These are phyloP conservation scores for Venturia oleaginea DNA, from an alignment of 2,329 filamentous ascomycete species.

Conservation along the genomic window DNA sequence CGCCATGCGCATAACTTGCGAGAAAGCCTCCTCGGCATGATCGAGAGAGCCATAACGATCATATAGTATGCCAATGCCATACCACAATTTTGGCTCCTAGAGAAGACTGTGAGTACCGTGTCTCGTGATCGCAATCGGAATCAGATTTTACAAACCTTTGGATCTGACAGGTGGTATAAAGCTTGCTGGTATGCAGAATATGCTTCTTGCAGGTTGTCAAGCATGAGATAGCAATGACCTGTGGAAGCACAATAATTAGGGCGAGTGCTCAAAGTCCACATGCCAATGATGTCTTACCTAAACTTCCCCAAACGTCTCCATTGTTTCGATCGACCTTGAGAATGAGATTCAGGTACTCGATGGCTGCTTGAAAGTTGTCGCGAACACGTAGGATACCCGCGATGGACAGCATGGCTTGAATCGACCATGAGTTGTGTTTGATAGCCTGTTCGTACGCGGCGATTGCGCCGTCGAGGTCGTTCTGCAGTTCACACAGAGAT, in stretches of 20 bases:
- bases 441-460: constrained; percentile 85
- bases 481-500: constrained; percentile 76
- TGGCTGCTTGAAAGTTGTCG: constrained; percentile 87
- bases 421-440: constrained; percentile 77
- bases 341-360: constrained; percentile 87
- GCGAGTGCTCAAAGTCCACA: background rate
- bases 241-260: constrained; percentile 5
- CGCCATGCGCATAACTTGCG: constrained; percentile 97
- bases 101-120: constrained; percentile 2
- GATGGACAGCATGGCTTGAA: constrained; percentile 87
- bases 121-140: background rate
- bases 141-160: constrained; percentile 51
- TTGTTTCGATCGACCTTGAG: constrained; percentile 81
- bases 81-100: constrained; percentile 95
- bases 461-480: constrained; percentile 81
- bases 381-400: constrained; percentile 83
- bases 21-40: constrained; percentile 96
- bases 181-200: constrained; percentile 96
- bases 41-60: constrained; percentile 94
- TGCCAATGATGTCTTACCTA: constrained; percentile 50
- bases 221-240: constrained; percentile 99
- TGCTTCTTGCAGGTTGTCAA: constrained; percentile 93
- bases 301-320: constrained; percentile 92
- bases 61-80: constrained; percentile 95
- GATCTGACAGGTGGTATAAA: constrained; percentile 82